These are phyloP conservation scores for Alternaria gansuensis DNA, from an alignment of 2,329 filamentous ascomycete genomes.

Conservation along the genomic window DNA sequence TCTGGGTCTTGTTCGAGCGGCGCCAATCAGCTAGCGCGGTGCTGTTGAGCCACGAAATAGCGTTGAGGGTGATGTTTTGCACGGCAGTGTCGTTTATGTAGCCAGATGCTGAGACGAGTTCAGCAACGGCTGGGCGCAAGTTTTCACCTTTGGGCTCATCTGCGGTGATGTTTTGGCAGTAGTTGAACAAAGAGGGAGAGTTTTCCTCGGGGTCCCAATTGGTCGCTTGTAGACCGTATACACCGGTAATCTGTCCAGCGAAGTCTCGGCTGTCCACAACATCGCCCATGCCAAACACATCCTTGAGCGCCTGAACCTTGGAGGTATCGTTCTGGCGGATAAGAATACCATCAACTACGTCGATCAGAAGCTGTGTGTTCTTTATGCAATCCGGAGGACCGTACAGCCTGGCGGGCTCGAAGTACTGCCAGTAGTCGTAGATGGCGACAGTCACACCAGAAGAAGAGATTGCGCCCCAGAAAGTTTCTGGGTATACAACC, in stretches of 20 bases:
- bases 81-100: conserved; percentile 57
- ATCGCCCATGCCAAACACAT: conserved; percentile 61
- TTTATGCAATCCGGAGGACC: conserved; percentile 70
- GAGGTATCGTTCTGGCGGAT: conserved; percentile 57
- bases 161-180: conserved; percentile 66
- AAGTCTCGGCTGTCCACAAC: conserved; percentile 64
- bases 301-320: conserved; percentile 60
- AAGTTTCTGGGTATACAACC: conserved; percentile 78
- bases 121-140: conserved; percentile 53
- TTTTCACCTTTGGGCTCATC: conserved; percentile 45
- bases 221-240: conserved; percentile 62
- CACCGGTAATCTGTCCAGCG: conserved; percentile 58
- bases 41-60: conserved; percentile 63
- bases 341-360: conserved; percentile 68
- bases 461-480: conserved; percentile 80
- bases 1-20: conserved; percentile 51
- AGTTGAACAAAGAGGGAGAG: conserved; percentile 56
- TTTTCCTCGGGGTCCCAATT: conserved; percentile 67
- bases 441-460: conserved; percentile 82
- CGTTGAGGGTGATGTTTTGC: conserved; percentile 65
- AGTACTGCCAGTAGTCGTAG: conserved; percentile 76
- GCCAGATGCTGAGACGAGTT: conserved; percentile 60
- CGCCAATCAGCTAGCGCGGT: conserved; percentile 55
- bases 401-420: conserved; percentile 65
- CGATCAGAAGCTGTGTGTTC: conserved; percentile 68